Conservation (phyloP, 192 early-diverging fungal genomes). For the Coemansia sp. region DNA sequence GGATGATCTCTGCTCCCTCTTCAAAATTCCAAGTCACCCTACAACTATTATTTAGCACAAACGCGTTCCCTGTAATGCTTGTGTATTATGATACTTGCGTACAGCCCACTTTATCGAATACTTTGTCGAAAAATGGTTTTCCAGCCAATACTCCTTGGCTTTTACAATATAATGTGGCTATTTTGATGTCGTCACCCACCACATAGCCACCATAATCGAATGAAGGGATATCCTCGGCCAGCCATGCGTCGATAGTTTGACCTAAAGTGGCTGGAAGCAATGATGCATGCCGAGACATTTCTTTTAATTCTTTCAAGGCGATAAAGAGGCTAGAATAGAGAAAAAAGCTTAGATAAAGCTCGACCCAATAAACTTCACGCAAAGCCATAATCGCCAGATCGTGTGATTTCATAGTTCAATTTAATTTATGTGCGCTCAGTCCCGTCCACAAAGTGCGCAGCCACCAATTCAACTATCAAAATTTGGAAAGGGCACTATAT, state of each 20-base stretch:
- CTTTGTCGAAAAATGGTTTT: conserved; percentile 92
- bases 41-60: neutral
- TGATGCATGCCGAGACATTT: conserved; percentile 57
- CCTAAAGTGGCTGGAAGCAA: conserved; percentile 77
- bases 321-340: neutral
- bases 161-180: conserved; percentile 86
- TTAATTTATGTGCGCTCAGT: too few relatives aligned
- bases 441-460: too few relatives aligned
- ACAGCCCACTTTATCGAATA: conserved; percentile 89
- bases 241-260: conserved; percentile 73
- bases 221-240: conserved; percentile 93
- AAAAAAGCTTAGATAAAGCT: too few relatives aligned
- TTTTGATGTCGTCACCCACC: conserved; percentile 81
- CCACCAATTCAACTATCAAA: too few relatives aligned
- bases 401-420: too few relatives aligned
- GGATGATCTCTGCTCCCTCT: conserved; percentile 80
- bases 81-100: conserved; percentile 52
- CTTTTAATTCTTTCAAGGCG: too few relatives aligned
- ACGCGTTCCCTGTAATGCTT: neutral
- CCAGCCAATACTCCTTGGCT: conserved; percentile 87
- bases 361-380: too few relatives aligned
- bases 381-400: too few relatives aligned
- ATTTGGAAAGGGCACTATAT: too few relatives aligned
- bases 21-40: conserved; percentile 79
- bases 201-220: conserved; percentile 98